Evolutionary conservation across 805 yeast genomes (phyloP).

Genomic region (Wickerhamiella sergipiensis): DNA sequence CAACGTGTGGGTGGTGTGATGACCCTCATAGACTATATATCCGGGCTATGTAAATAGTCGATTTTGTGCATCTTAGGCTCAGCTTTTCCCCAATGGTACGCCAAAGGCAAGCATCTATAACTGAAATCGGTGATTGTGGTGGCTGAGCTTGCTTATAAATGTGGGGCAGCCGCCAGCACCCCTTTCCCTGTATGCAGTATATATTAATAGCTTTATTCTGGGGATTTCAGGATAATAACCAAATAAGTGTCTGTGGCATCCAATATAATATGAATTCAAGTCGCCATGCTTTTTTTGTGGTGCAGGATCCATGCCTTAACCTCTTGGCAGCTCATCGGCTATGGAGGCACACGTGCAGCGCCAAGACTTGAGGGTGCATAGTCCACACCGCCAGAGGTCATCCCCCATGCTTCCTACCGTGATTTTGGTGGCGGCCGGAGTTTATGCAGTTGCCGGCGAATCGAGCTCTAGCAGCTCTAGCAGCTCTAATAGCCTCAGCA

Average conservation of each 20-base stretch:
- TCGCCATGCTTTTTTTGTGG: no score
- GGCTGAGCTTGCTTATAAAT: no score
- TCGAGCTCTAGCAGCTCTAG: no score
- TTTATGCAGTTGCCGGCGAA: no score
- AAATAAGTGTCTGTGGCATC: no score
- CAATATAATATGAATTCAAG: no score
- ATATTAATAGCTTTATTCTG: not conserved
- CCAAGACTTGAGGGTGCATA: not conserved
- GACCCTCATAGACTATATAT: not conserved
- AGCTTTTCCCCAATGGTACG: no score
- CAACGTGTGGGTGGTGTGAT: constrained; percentile 7
- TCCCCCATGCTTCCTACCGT: not conserved
- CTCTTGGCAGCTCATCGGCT: not conserved
- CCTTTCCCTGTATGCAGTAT: not conserved
- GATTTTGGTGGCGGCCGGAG: not conserved
- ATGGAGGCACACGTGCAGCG: not conserved
- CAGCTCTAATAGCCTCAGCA: no score
- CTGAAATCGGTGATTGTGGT: no score
- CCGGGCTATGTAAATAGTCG: not conserved
- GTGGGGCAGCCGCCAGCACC: not conserved
- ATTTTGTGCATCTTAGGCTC: not conserved
- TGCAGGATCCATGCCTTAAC: not conserved
- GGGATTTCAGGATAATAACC: not conserved
- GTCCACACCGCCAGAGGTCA: no score
- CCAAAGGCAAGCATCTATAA: no score